Evolutionary conservation across 352 stramenopile genomes (phyloP), one percentile per base, ranked within the genome.

Genomic region (Globisporangium nagaii): DNA sequence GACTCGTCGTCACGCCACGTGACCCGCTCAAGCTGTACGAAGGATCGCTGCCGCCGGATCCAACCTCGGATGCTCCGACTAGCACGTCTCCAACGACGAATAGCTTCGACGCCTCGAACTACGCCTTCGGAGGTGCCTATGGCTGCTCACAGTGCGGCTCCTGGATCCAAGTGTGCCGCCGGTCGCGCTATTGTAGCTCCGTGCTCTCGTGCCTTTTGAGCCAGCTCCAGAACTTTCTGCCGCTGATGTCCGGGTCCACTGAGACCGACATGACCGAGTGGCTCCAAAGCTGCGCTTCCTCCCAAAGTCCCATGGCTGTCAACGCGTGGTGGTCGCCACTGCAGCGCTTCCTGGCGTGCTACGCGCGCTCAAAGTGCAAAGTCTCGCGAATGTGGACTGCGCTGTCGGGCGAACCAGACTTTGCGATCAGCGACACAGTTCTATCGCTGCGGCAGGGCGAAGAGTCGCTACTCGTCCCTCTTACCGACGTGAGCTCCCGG

Each of bases 271-370:
- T 65, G 30, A 44, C 25, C 0, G 27, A 37, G 2, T 40, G 53
- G 41, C 25, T 51, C 3, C 51, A 28, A 10, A 27, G 25, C 4
- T 60, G 42, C 19, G 41, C 24, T 8, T 41, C 55, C 17, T 22
- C 12, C 5, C 30, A 27, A 30, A 59, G 35, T 27, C 25, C 2
- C 6, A 15, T 5, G 4, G 25, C 36, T 6, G 71, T 67, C 27
- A 60, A 63, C 37, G 53, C 58, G 13, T 70, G 67, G 63, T 72
- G 60, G 63, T 45, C 55, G 11, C 49, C 57, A 0, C 32, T 75
- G 7, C 56, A 72, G 44, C 37, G 40, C 13, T 70, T 66, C 42
- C 37, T 75, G 8, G 39, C 48, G 1, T 75, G 67, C 41, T 72
- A 70, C 27, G 60, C 63, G 3, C 34, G 36, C 17, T 27, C 37